Conservation (phyloP, 805 yeast species). For the Myxozyma sirexii region DNA sequence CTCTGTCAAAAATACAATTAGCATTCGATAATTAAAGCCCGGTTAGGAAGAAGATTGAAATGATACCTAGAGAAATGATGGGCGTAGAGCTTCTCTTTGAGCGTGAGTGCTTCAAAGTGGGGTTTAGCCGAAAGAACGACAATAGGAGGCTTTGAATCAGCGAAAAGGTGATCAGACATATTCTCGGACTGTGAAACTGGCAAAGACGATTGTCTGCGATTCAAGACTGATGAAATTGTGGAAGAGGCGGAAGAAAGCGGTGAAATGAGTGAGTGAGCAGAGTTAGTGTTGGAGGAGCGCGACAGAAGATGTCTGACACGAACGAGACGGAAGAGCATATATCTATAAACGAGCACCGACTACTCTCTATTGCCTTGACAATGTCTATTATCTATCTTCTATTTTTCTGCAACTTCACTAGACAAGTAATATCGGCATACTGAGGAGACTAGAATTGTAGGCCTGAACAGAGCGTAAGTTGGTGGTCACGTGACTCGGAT, state of each 20-base stretch:
- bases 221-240: not conserved
- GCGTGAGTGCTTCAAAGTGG: slow-evolving; percentile 67
- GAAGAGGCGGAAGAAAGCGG: not conserved
- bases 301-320: not conserved
- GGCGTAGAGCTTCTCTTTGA: slow-evolving; percentile 68
- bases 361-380: too few relatives aligned
- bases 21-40: not conserved
- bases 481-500: not conserved
- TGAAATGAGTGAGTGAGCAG: not conserved
- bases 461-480: not conserved
- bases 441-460: too few relatives aligned
- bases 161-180: slow-evolving; percentile 38
- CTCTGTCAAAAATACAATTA: slow-evolving; percentile 40
- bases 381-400: too few relatives aligned
- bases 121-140: slow-evolving; percentile 67
- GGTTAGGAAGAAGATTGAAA: not conserved
- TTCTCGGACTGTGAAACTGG: not conserved
- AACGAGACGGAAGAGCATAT: not conserved
- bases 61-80: slow-evolving; percentile 67
- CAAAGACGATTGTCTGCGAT: not conserved
- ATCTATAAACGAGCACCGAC: too few relatives aligned
- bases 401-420: too few relatives aligned
- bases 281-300: not conserved
- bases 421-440: too few relatives aligned
- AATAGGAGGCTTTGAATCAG: slow-evolving; percentile 69